These are phyloP conservation scores for Eragrostis nindensis DNA, from an alignment of 176 grass and related monocot species.

Conservation along the genomic window DNA sequence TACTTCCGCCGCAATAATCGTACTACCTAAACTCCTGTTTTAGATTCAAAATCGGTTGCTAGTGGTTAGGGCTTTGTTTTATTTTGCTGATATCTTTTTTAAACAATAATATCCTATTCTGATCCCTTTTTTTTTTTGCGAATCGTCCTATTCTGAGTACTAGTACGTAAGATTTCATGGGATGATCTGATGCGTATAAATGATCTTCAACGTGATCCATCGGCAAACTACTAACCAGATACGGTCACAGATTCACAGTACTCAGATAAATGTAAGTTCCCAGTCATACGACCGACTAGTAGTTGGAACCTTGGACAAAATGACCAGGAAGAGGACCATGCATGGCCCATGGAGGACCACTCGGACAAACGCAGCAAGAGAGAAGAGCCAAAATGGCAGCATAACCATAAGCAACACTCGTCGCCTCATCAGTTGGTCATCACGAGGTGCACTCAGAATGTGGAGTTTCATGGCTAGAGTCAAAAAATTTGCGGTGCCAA, in stretches of 20 bases:
- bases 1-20: background rate
- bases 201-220: background rate
- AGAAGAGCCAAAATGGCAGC: constrained; percentile 1
- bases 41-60: background rate
- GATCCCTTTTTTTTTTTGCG: no score
- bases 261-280: constrained; percentile 16
- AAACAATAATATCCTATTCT: no score
- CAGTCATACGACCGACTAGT: background rate
- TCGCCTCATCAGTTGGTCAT: background rate
- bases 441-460: background rate
- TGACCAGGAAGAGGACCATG: background rate
- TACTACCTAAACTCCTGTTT: background rate
- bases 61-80: background rate
- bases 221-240: background rate
- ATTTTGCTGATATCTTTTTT: background rate
- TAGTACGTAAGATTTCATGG: background rate
- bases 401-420: background rate
- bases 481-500: constrained; percentile 8
- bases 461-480: background rate
- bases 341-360: constrained; percentile 17
- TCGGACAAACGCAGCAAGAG: constrained; percentile 10
- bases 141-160: no score
- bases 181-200: background rate
- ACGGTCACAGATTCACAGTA: background rate
- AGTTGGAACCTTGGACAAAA: background rate